phyloP scores from a whole-genome alignment of 2,329 filamentous ascomycete genomes.

The Cladophialophora carrionii region DNA sequence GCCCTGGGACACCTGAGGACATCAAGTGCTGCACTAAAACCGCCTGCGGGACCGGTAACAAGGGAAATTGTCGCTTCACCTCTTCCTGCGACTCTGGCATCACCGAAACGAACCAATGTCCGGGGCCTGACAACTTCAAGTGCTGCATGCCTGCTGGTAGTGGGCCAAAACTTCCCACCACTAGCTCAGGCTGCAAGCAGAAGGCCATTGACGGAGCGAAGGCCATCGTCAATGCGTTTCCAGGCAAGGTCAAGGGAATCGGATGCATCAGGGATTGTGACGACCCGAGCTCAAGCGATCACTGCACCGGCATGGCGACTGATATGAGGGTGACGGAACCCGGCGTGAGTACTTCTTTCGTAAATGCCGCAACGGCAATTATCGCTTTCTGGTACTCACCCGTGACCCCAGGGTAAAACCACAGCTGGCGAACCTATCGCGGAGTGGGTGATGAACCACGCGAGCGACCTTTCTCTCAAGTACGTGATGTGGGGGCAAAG shows the following conservation, averaged over 20 bases:
- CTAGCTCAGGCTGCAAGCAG: slow-evolving; percentile 36
- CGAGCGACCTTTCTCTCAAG: slow-evolving; percentile 47
- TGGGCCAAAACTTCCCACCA: slow-evolving; percentile 30
- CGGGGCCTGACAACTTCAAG: slow-evolving; percentile 38
- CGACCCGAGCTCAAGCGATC: slow-evolving; percentile 36
- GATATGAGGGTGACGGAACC: slow-evolving; percentile 42
- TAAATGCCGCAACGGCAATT: background rate
- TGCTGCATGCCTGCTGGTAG: slow-evolving; percentile 36
- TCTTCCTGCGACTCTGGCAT: slow-evolving; percentile 30
- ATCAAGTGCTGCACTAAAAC: slow-evolving; percentile 38
- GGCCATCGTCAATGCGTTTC: slow-evolving; percentile 35
- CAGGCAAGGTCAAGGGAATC: slow-evolving; percentile 37
- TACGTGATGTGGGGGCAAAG: slow-evolving; percentile 58
- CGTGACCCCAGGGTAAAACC: slow-evolving; percentile 42
- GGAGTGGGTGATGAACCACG: slow-evolving; percentile 56
- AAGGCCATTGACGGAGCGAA: slow-evolving; percentile 35
- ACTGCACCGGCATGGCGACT: slow-evolving; percentile 41
- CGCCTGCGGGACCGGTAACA: slow-evolving; percentile 26
- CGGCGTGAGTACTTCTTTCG: slow-evolving; percentile 35
- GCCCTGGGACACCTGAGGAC: slow-evolving; percentile 39
- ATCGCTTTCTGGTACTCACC: background rate
- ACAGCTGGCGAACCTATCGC: slow-evolving; percentile 51
- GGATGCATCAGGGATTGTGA: slow-evolving; percentile 37
- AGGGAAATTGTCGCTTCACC: slow-evolving; percentile 37
- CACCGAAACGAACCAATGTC: slow-evolving; percentile 35